Evolutionary conservation across 2,329 filamentous ascomycete species (phyloP), one percentile per base, ranked within the genome.

Genomic region (Fusarium ambrosium): DNA sequence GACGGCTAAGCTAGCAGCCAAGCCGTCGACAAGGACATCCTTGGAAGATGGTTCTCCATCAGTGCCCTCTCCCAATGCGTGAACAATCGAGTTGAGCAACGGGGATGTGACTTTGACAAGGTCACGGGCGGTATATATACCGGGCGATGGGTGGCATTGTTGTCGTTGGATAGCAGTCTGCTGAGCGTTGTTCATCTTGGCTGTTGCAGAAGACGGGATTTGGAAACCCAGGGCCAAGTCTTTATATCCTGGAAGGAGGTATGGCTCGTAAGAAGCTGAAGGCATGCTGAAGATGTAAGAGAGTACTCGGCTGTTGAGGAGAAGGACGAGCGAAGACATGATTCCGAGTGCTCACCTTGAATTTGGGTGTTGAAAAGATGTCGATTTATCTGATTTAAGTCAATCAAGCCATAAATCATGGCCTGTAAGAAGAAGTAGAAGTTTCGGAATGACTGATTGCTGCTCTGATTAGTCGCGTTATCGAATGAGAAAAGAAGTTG

Each of bases 251-350:
- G 20, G 32, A 7, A 58, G 20, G 4, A 58, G 3, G 8, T 58
- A 58, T 11, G 34, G 53, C 2, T 58, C 20, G 4, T 37, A 14
- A 7, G 53, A 58, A 2, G 6, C 53, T 24, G 53, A 58, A 0
- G 53, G 53, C 53, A 58, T 58, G 5, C 32, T 58, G 32, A 58
- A 58, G 14, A 58, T 58, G 53, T 37, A 58, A 58, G 53, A 58
- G 1, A 37, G 6, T 24, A 58, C 3, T 58, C 53, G 32, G 3
- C 5, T 58, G 20, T 58, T 58, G 32, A 58, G 34, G 13, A 37
- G n/a, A 24, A 37, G 2, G 18, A 37, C 0, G 3, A 58, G 34
- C 0, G 32, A 58, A 4, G 34, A 37, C 53, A 36, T 58, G 32
- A 13, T 58, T 10, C 13, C 4, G 13, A 1, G 14, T 58, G 32